A percentile compares a stretch with the other conserved stretches of the same genome.
Conservation (phyloP, 257 asterid species). For the Jasminum sambac region DNA sequence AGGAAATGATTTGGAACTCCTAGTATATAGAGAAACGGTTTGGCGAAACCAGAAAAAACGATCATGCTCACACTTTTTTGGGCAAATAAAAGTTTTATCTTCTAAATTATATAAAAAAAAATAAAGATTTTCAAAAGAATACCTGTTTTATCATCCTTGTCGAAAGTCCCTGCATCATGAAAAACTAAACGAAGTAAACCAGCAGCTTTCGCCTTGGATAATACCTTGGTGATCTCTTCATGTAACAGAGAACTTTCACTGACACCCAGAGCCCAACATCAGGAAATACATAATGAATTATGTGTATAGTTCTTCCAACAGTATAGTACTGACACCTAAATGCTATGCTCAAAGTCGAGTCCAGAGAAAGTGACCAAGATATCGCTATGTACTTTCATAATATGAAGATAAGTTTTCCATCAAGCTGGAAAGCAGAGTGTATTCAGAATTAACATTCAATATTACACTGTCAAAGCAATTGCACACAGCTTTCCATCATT, state of each 20-base stretch:
- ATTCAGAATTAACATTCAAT: not conserved
- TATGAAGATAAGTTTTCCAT: not conserved
- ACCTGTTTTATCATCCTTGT: slow-evolving; percentile 60
- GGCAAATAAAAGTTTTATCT: not conserved
- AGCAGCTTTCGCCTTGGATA: slow-evolving; percentile 79
- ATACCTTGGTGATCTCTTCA: slow-evolving; percentile 67
- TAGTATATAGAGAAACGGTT: not conserved
- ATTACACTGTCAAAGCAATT: not conserved
- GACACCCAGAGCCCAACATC: slow-evolving; percentile 26
- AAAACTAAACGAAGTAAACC: slow-evolving; percentile 90
- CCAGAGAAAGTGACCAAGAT: not conserved
- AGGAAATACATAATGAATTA: slow-evolving; percentile 9
- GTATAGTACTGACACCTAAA: not conserved
- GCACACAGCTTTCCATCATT: not conserved
- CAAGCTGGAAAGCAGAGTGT: not conserved
- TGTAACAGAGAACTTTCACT: slow-evolving; percentile 47
- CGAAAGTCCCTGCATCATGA: slow-evolving; percentile 98
- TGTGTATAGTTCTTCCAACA: not conserved
- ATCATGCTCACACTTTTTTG: not conserved
- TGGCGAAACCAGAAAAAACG: no score
- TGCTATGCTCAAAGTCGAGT: slow-evolving; percentile 2
- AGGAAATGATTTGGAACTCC: not conserved
- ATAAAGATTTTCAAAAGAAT: slow-evolving; percentile 13
- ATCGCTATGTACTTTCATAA: not conserved
- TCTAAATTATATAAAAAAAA: not conserved